Base-by-base conservation (phyloP, 2,329 filamentous ascomycete genomes). In the Phialocephala sp. region DNA sequence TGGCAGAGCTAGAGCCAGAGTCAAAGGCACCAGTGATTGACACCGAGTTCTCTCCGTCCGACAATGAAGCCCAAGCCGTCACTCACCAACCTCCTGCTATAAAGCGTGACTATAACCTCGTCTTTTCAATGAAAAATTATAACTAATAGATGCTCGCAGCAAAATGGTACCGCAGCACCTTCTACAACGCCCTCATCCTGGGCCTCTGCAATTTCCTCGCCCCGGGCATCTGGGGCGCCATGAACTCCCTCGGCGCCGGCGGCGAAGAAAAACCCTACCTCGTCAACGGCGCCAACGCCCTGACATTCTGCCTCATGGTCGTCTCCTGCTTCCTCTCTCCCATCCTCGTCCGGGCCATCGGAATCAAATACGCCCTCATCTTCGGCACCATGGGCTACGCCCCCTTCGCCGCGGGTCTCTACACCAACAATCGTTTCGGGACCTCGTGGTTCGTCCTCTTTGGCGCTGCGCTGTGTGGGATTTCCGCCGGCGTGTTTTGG, bases 291-390 rank as follows among this genome's bases (percentile, higher is more conserved):
- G 89, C 88, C 15, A 93, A 93, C 70, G 86, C 89, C 0, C 76
- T 92, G 45, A 91, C 89, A 0, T 92, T 92, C 73, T 87, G 87
- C 56, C 82, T 92, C 8, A 92, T 92, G 89, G 87, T 92, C 0
- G 73, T 92, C 0, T 90, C 88, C 0, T 92, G 90, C 73, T 87
- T 84, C 72, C 85, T 92, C 57, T 86, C 85, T 0, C 88, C 87
- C 60, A 81, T 85, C 0, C 76, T 92, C 8, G 88, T 91, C 0
- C 84, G 84, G 36, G 87, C 86, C 54, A 85, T 92, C 47, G 91
- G 91, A 0, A 90, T 93, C 68, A 91, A 91, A 72, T 86, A 86
- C 59, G 85, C 89, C 0, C 77, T 93, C 15, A 85, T 92, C n/a
- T 81, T 92, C 50, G 90, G 91, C 57, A 91, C 90, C 0, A 78